Evolutionary conservation across 2,329 filamentous ascomycete genomes (phyloP), one percentile per base, ranked within the genome.

Genomic region (Sarocladium brachiariae): DNA sequence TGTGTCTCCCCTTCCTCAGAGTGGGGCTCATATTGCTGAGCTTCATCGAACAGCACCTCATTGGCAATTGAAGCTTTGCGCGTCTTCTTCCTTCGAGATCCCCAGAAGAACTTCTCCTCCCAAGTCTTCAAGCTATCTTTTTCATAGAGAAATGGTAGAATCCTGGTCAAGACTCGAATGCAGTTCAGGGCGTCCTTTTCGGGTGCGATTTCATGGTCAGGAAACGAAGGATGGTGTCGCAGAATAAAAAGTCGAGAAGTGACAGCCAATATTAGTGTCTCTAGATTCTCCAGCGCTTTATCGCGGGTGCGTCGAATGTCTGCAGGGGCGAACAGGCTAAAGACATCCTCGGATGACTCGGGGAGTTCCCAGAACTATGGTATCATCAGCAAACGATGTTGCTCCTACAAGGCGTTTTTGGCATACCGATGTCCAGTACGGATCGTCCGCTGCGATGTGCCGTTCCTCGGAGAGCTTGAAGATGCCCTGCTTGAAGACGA

Each of bases 351-450:
- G 49, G 89, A 83, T 13, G 90, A 91, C 69, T 97, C 93, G 55
- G 93, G 93, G 38, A 99, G 83, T 68, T 96, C 89, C 91, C 92
- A 97, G 72, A 97, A 97, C 87, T 96, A n/a, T n/a, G n/a, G n/a
- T n/a, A n/a, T n/a, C n/a, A n/a, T n/a, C n/a, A n/a, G 54, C 8
- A 33, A 11, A 2, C n/a, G 13, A 47, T 23, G 19, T 53, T 18
- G 46, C 49, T n/a, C 4, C 21, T 10, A 18, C 1, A 23, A 31
- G 14, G 11, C 24, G 18, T 18, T 6, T 1, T 3, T 9, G n/a
- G 75, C 86, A 63, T 71, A 95, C 90, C 66, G 89, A 88, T 56
- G 87, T 84, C 93, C 93, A 99, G 73, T 96, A 96, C 16, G 83
- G 77, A 72, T 96, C 89, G 69, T 93, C 86, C 51, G 89, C 83